A percentile compares a stretch with the other conserved stretches of the same genome.
phyloP scores from a whole-genome alignment of 495 filamentous ascomycete species.

The Sordaria brevicollis region DNA sequence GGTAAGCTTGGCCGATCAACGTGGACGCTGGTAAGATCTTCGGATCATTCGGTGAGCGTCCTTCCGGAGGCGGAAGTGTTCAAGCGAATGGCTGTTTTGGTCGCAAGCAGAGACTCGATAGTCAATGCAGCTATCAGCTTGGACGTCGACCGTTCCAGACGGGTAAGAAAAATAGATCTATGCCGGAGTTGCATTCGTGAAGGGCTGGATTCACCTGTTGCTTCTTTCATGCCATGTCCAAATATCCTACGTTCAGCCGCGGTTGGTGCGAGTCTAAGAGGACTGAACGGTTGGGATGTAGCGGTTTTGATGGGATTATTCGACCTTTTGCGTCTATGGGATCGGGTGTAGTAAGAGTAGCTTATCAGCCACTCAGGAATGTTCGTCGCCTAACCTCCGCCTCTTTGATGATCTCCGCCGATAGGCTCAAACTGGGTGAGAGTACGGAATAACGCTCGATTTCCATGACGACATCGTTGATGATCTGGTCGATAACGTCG shows the following conservation, averaged over 20 bases:
- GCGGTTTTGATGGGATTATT: not conserved
- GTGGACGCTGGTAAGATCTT: not conserved
- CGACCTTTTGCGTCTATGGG: not conserved
- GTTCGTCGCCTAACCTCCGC: constrained; percentile 57
- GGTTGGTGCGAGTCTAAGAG: not conserved
- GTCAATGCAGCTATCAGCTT: not conserved
- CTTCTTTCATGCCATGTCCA: not conserved
- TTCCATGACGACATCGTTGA: constrained; percentile 62
- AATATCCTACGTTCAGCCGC: not conserved
- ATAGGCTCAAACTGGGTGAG: constrained; percentile 61
- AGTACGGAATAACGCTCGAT: constrained; percentile 63
- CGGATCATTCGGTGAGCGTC: not conserved
- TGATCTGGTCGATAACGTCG: constrained; percentile 59
- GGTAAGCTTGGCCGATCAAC: not conserved
- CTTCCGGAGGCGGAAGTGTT: not conserved
- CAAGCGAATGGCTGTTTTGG: not conserved
- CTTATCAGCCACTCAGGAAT: constrained; percentile 35
- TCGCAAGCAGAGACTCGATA: not conserved
- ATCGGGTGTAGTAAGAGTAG: not conserved
- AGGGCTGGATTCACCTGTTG: not conserved
- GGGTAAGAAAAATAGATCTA: not conserved
- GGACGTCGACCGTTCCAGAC: not conserved
- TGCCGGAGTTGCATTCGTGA: not conserved
- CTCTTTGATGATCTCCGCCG: constrained; percentile 68
- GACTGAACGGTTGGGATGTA: not conserved